A percentile compares a stretch with the other conserved stretches of the same genome.
Evolutionary conservation across 2,329 filamentous ascomycete species (phyloP).

Genomic region (Domatiomyces globalis): DNA sequence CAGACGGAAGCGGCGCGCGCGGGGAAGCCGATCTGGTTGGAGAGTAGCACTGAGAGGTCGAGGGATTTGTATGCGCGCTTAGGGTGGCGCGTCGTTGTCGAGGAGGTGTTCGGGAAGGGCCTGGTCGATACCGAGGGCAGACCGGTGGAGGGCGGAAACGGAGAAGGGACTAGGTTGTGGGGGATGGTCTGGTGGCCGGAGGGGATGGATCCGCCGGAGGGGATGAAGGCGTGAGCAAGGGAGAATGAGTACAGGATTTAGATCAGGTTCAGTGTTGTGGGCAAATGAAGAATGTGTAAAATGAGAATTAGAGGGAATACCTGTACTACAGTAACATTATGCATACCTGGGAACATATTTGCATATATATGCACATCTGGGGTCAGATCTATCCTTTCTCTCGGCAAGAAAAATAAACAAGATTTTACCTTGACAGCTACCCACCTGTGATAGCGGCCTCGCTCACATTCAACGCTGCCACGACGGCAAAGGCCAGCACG

Average conservation of each 20-base stretch:
- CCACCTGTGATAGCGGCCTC: neutral
- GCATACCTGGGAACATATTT: neutral
- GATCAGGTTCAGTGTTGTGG: too few species aligned
- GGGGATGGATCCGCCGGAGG: neutral
- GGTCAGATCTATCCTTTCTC: too few species aligned
- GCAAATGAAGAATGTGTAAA: too few species aligned
- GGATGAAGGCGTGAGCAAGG: neutral
- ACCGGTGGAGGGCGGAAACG: neutral
- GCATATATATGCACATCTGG: neutral
- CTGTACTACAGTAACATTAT: too few species aligned
- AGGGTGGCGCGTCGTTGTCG: constrained; percentile 10
- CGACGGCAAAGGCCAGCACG: constrained; percentile 11
- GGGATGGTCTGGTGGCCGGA: neutral
- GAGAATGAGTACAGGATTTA: neutral
- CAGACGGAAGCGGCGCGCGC: neutral
- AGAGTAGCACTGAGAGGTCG: constrained; percentile 10
- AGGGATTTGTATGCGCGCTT: constrained; percentile 13
- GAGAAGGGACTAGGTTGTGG: neutral
- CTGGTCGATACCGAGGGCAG: constrained; percentile 9
- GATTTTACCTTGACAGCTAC: neutral
- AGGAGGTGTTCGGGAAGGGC: constrained; percentile 8
- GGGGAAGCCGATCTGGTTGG: constrained; percentile 12
- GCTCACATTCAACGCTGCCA: constrained; percentile 2
- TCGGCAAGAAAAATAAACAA: neutral
- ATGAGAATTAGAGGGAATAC: too few species aligned